phyloP scores from a whole-genome alignment of 1,284 basidiomycete species.

The Apiotrichum brassicae region DNA sequence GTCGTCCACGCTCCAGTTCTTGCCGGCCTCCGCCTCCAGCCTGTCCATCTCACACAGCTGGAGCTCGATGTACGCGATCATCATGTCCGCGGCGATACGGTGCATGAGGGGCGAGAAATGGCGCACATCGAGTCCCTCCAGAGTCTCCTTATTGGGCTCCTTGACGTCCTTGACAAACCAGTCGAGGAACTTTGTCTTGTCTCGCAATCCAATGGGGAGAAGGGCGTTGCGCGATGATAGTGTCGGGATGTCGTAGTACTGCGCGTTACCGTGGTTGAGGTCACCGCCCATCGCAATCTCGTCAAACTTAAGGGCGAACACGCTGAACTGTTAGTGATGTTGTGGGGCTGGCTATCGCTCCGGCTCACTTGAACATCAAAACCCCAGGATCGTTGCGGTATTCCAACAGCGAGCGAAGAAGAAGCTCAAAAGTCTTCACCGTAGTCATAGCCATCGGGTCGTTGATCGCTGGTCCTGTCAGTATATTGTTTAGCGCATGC shows the following conservation, averaged over 20 bases:
- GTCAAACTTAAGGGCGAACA: conserved; percentile 36
- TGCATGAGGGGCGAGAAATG: conserved; percentile 24
- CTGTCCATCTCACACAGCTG: conserved; percentile 40
- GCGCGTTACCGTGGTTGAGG: conserved; percentile 31
- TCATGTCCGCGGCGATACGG: conserved; percentile 28
- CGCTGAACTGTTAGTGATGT: conserved; percentile 9
- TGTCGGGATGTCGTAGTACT: conserved; percentile 41
- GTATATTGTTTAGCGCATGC: background rate
- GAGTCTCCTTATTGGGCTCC: background rate
- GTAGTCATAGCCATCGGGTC: conserved; percentile 13
- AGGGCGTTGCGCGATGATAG: conserved; percentile 33
- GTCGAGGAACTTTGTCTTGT: conserved; percentile 20
- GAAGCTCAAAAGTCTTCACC: conserved; percentile 9
- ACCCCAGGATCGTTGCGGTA: conserved; percentile 2
- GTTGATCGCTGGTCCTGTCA: conserved; percentile 29
- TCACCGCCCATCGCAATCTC: conserved; percentile 33
- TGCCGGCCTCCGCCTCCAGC: conserved; percentile 14
- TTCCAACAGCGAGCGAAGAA: conserved; percentile 9
- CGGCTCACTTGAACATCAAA: conserved; percentile 12
- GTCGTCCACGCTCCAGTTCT: conserved; percentile 12
- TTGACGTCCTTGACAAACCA: conserved; percentile 18
- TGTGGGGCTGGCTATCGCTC: background rate
- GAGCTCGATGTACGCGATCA: conserved; percentile 33
- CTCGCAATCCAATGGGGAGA: conserved; percentile 17
- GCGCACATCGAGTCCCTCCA: conserved; percentile 28